These are phyloP conservation scores for Hansenula sp. DNA, from an alignment of 1,139 yeast genomes.

Conservation along the genomic window DNA sequence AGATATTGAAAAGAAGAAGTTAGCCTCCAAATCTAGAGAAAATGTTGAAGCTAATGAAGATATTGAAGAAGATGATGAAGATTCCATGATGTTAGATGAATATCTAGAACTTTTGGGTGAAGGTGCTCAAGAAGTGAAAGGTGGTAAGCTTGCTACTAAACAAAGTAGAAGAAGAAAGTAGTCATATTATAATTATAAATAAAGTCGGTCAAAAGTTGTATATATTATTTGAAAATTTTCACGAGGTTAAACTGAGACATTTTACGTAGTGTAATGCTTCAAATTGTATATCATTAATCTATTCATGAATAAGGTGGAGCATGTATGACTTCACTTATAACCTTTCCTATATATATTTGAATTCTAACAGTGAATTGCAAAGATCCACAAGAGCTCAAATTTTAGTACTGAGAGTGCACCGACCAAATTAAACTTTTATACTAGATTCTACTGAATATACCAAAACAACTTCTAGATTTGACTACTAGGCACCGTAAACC, in stretches of 20 bases:
- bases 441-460: too few species aligned
- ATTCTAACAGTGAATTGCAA: too few species aligned
- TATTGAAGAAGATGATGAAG: conserved; percentile 23
- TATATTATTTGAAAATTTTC: not conserved
- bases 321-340: too few species aligned
- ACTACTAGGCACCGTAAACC: too few species aligned
- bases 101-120: conserved; percentile 60
- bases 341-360: too few species aligned
- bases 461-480: not conserved
- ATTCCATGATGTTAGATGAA: conserved; percentile 40
- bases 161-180: conserved; percentile 32
- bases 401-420: too few species aligned
- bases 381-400: too few species aligned
- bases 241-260: not conserved
- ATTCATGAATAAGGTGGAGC: too few species aligned
- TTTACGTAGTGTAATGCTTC: too few species aligned
- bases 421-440: too few species aligned
- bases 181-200: not conserved
- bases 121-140: conserved; percentile 55
- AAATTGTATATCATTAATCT: too few species aligned
- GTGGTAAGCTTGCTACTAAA: conserved; percentile 57
- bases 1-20: not conserved
- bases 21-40: not conserved
- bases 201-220: not conserved
- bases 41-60: conserved; percentile 17